Evolutionary conservation across 2,329 filamentous ascomycete species (phyloP).

Genomic region (Fusarium sublunatum): DNA sequence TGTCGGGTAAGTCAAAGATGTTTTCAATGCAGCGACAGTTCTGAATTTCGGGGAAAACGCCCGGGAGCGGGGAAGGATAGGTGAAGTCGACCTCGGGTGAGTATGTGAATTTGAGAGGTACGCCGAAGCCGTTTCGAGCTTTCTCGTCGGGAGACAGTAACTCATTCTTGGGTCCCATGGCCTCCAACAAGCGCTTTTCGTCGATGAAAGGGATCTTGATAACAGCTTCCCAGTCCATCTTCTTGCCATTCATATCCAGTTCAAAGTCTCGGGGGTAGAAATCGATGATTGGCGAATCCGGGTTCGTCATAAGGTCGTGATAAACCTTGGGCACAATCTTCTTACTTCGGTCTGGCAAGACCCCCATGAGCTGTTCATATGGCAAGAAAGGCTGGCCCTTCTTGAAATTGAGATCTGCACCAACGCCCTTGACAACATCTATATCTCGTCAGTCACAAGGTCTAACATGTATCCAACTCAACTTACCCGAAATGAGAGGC

Average conservation of each 20-base stretch:
- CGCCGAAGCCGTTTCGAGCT: conserved; percentile 88
- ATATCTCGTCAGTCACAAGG: conserved; percentile 52
- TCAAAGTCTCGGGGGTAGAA: conserved; percentile 98
- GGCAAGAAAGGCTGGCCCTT: conserved; percentile 95
- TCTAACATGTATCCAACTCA: neutral
- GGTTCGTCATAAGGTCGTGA: conserved; percentile 91
- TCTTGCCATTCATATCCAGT: conserved; percentile 99
- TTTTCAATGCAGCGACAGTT: conserved; percentile 95
- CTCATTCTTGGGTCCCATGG: conserved; percentile 87
- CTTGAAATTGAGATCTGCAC: conserved; percentile 89
- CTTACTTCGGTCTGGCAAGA: conserved; percentile 96
- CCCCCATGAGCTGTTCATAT: conserved; percentile 97
- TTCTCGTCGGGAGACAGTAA: conserved; percentile 82
- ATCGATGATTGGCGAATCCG: conserved; percentile 92
- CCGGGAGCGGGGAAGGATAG: conserved; percentile 88
- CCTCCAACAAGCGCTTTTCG: conserved; percentile 82
- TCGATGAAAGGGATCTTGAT: conserved; percentile 99
- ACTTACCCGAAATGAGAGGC: conserved; percentile 86
- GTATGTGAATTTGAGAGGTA: conserved; percentile 92
- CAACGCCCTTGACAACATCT: conserved; percentile 90
- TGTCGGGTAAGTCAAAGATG: conserved; percentile 91
- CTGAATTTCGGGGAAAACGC: conserved; percentile 88
- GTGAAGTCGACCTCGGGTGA: conserved; percentile 79
- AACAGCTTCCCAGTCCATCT: conserved; percentile 99
- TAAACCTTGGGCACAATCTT: conserved; percentile 90